Percentiles rank a stretch among this genome's conserved stretches.
These are phyloP conservation scores for Podospora conica DNA, from an alignment of 495 filamentous ascomycete genomes.

Conservation along the genomic window DNA sequence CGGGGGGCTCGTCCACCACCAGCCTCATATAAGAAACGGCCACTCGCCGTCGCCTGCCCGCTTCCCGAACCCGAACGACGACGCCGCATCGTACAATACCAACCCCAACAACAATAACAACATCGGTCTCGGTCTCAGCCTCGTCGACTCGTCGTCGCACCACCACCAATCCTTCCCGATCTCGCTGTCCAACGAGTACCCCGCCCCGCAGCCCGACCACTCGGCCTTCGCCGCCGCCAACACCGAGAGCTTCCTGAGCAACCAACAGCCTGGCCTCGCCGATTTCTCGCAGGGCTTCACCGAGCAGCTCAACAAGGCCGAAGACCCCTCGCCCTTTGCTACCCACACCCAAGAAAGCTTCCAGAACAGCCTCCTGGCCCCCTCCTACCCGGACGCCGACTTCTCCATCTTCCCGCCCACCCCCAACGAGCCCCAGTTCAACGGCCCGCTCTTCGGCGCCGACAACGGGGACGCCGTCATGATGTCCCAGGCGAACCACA, in stretches of 20 bases:
- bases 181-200: constrained; percentile 11
- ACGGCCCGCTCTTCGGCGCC: constrained; percentile 47
- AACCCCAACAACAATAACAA: not conserved
- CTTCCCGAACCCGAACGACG: constrained; percentile 38
- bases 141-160: constrained; percentile 37
- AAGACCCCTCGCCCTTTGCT: constrained; percentile 29
- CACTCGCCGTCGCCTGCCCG: constrained; percentile 45
- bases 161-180: constrained; percentile 17
- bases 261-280: constrained; percentile 32
- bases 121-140: constrained; percentile 42
- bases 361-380: constrained; percentile 28
- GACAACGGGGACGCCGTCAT: constrained; percentile 54
- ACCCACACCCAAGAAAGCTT: constrained; percentile 17
- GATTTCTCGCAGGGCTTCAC: constrained; percentile 35
- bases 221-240: constrained; percentile 29
- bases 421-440: constrained; percentile 39
- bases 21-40: constrained; percentile 47
- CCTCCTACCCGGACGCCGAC: constrained; percentile 43
- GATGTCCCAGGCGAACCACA: constrained; percentile 56
- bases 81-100: constrained; percentile 22
- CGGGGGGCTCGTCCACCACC: constrained; percentile 31
- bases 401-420: constrained; percentile 48
- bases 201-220: constrained; percentile 32
- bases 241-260: constrained; percentile 33
- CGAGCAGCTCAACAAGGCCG: constrained; percentile 28